Evolutionary conservation across 177 flowering plant species (phyloP).

Genomic region (Vitis hybrid): DNA sequence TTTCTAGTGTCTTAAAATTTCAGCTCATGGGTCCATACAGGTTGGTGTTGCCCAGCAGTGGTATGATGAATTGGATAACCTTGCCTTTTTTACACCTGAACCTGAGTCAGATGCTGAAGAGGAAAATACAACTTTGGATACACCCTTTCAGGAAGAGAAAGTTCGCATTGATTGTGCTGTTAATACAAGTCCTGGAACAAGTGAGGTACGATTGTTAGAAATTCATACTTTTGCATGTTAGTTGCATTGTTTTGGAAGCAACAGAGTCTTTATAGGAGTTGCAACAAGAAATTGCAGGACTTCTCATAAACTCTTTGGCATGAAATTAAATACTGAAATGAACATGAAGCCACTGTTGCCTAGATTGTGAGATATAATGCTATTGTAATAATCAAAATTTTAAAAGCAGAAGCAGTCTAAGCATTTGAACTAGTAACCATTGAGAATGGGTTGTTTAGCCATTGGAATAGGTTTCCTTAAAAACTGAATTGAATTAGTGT

Average conservation of each 20-base stretch:
- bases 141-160: slow-evolving; percentile 32
- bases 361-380: too few relatives aligned
- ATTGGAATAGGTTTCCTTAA: too few relatives aligned
- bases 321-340: too few relatives aligned
- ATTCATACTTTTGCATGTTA: neutral
- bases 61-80: slow-evolving; percentile 88
- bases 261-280: neutral
- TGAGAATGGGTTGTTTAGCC: too few relatives aligned
- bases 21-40: slow-evolving; percentile 36
- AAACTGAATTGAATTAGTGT: too few relatives aligned
- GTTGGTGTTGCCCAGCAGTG: slow-evolving; percentile 87
- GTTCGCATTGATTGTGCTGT: slow-evolving; percentile 54
- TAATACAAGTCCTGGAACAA: slow-evolving; percentile 82
- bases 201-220: slow-evolving; percentile 63
- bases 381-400: too few relatives aligned
- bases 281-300: too few relatives aligned
- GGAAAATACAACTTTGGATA: slow-evolving; percentile 19
- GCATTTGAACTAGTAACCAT: too few relatives aligned
- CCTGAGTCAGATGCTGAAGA: slow-evolving; percentile 36
- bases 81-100: slow-evolving; percentile 46
- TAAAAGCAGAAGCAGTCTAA: too few relatives aligned
- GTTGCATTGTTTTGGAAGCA: neutral
- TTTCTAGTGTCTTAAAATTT: slow-evolving; percentile 6
- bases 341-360: too few relatives aligned
- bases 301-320: too few relatives aligned